A percentile compares a stretch with the other conserved stretches of the same genome.
phyloP scores from a whole-genome alignment of 1,139 yeast genomes.

The Magnusiomyces suaveolens region DNA sequence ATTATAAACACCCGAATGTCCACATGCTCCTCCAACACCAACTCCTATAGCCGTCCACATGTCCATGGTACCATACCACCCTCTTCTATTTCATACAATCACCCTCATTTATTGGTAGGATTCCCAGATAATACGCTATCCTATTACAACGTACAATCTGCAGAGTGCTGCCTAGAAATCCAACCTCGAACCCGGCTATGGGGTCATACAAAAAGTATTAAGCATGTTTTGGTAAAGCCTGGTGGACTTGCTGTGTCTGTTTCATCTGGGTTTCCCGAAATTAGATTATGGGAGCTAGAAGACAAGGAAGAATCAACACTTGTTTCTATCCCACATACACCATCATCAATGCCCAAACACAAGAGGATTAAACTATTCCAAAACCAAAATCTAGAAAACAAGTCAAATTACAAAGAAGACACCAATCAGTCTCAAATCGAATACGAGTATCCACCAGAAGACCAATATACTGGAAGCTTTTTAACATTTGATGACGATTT shows the following conservation, averaged over 20 bases:
- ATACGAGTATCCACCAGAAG: not conserved
- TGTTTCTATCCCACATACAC: not conserved
- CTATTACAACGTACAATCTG: constrained; percentile 12
- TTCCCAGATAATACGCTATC: constrained; percentile 14
- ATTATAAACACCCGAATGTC: constrained; percentile 15
- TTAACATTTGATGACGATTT: constrained; percentile 15
- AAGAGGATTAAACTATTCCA: not conserved
- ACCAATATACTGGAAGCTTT: constrained; percentile 10
- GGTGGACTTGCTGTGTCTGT: constrained; percentile 18
- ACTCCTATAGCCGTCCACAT: not conserved
- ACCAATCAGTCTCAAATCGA: not conserved
- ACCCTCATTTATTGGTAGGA: constrained; percentile 14
- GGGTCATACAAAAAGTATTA: constrained; percentile 17
- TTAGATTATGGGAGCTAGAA: constrained; percentile 18
- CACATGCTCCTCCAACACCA: constrained; percentile 7
- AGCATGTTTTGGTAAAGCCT: constrained; percentile 15
- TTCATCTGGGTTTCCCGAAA: constrained; percentile 15
- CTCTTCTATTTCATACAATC: constrained; percentile 11
- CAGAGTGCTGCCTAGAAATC: constrained; percentile 14
- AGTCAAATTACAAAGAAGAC: not conserved
- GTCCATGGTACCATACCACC: constrained; percentile 5
- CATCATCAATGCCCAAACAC: not conserved
- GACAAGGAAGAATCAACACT: not conserved
- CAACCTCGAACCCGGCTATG: constrained; percentile 14
- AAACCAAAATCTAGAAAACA: too few relatives aligned